A percentile compares a stretch with the other conserved stretches of the same genome.
Evolutionary conservation across 306 rosid genomes (phyloP).

Genomic region (Quillaja saponaria): DNA sequence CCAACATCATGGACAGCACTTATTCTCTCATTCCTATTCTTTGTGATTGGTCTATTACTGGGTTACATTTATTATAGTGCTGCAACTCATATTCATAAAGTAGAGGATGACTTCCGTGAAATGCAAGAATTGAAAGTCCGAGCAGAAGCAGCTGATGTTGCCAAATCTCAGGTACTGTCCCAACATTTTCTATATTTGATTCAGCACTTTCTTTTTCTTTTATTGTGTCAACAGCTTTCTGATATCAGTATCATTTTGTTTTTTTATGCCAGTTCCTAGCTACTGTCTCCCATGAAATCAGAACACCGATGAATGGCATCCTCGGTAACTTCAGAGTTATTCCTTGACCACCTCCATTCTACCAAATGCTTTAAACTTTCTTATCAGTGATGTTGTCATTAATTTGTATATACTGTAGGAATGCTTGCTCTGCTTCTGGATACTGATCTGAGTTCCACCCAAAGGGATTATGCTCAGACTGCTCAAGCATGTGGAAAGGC

Average conservation of each 20-base stretch:
- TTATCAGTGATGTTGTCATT: conserved; percentile 12
- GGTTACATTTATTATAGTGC: conserved; percentile 94
- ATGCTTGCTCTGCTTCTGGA: conserved; percentile 95
- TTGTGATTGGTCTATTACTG: conserved; percentile 72
- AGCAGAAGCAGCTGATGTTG: conserved; percentile 96
- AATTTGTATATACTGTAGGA: conserved; percentile 50
- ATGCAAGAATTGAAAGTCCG: conserved; percentile 73
- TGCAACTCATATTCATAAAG: conserved; percentile 87
- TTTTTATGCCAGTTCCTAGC: conserved; percentile 77
- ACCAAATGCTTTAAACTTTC: neutral
- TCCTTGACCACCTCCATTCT: neutral
- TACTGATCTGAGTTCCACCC: conserved; percentile 88
- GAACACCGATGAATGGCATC: conserved; percentile 99
- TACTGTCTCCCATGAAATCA: conserved; percentile 95
- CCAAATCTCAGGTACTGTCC: conserved; percentile 84
- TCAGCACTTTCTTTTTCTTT: conserved; percentile 8
- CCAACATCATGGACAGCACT: conserved; percentile 77
- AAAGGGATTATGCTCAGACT: conserved; percentile 92
- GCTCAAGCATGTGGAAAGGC: conserved; percentile 98
- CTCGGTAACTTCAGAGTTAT: conserved; percentile 56
- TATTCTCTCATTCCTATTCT: conserved; percentile 62
- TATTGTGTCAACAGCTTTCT: conserved; percentile 17
- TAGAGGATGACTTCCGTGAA: conserved; percentile 84
- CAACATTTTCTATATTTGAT: conserved; percentile 20
- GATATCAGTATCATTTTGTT: conserved; percentile 21